Evolutionary conservation across 2,329 filamentous ascomycete species (phyloP).

Genomic region (Calonectria pauciramosa): DNA sequence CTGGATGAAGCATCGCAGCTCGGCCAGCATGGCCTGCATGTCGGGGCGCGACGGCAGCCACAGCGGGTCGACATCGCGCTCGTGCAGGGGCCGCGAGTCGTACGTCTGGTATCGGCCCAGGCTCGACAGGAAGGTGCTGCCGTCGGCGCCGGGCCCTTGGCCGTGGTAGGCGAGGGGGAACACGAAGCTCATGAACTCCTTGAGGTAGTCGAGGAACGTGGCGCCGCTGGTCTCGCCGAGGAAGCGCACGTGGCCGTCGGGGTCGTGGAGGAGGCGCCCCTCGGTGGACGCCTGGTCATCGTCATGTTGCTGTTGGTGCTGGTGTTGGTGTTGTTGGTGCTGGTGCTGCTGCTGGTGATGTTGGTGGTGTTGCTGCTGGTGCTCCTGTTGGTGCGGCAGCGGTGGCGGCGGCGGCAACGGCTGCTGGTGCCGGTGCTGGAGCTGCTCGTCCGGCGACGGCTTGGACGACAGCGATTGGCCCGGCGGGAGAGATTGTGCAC

Average conservation of each 20-base stretch:
- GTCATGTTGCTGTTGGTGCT: conserved; percentile 39
- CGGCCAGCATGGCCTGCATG: conserved; percentile 54
- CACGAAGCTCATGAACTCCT: conserved; percentile 60
- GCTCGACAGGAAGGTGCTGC: conserved; percentile 54
- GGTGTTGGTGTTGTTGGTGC: conserved; percentile 16
- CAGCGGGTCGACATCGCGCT: conserved; percentile 55
- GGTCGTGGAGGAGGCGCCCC: conserved; percentile 60
- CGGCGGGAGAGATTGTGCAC: not conserved
- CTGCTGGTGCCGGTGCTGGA: not conserved
- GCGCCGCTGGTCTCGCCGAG: conserved; percentile 65
- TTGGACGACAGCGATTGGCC: conserved; percentile 1
- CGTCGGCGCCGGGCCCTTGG: conserved; percentile 38
- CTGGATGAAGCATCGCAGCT: conserved; percentile 60
- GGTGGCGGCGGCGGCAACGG: not conserved
- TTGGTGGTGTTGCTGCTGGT: conserved; percentile 19
- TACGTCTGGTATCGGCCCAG: conserved; percentile 62
- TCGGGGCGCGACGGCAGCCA: conserved; percentile 54
- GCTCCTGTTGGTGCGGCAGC: conserved; percentile 13
- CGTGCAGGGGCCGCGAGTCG: conserved; percentile 58
- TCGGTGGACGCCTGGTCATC: conserved; percentile 45
- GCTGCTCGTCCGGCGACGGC: not conserved
- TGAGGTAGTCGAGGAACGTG: conserved; percentile 64
- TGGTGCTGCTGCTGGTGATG: conserved; percentile 18
- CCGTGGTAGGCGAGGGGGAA: conserved; percentile 50
- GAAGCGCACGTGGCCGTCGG: conserved; percentile 59